Evolutionary conservation across 805 yeast species (phyloP).

Genomic region (Cyberlindnera xishuangbannaensis): DNA sequence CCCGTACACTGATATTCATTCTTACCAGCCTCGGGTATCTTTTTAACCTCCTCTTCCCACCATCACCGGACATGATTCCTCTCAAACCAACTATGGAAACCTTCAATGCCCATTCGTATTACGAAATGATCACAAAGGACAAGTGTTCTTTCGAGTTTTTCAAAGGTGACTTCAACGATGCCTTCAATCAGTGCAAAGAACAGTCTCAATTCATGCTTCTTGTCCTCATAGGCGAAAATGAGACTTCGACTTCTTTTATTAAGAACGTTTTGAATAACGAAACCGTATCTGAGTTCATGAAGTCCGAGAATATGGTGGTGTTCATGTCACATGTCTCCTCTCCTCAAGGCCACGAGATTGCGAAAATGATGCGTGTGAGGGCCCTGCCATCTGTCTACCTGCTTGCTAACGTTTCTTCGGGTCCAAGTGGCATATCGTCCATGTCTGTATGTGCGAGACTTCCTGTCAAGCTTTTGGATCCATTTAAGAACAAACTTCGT

Average conservation of each 20-base stretch:
- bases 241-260: conserved; percentile 34
- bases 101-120: conserved; percentile 14
- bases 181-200: conserved; percentile 14
- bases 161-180: conserved; percentile 20
- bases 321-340: conserved; percentile 62
- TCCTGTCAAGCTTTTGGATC: conserved; percentile 25
- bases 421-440: conserved; percentile 27
- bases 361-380: conserved; percentile 45
- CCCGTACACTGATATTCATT: conserved; percentile 41
- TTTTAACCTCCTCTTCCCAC: conserved; percentile 32
- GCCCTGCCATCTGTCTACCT: conserved; percentile 50
- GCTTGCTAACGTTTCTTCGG: conserved; percentile 52
- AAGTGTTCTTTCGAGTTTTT: conserved; percentile 7
- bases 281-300: conserved; percentile 33
- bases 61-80: conserved; percentile 29
- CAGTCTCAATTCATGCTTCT: conserved; percentile 20
- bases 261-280: conserved; percentile 41
- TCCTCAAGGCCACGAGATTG: conserved; percentile 63
- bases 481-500: conserved; percentile 32
- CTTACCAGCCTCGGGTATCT: conserved; percentile 34
- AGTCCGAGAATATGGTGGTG: conserved; percentile 41
- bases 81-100: conserved; percentile 19
- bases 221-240: conserved; percentile 17
- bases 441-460: conserved; percentile 30
- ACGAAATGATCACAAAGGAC: conserved; percentile 15